Evolutionary conservation across 1,139 yeast genomes (phyloP), one percentile per base, ranked within the genome.

Genomic region (Ashbya aceris): DNA sequence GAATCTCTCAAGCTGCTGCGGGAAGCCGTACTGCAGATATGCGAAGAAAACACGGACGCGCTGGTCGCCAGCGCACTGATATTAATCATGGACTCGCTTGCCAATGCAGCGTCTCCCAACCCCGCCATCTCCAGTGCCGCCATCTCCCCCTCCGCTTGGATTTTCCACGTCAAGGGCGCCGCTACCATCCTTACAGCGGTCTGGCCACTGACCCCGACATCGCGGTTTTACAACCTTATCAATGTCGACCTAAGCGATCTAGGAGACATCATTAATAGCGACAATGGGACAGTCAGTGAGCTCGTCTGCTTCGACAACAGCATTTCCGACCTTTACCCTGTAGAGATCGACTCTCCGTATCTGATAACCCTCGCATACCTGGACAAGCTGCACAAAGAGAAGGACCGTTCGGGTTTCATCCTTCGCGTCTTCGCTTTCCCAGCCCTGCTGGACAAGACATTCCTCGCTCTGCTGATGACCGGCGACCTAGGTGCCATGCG

Each of bases 81-180:
- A 37, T 68, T 89, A 43, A 87, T 87, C 45, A 83, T 89, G 83
- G 97, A 89, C 60, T 83, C 96, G 0, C 68, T 89, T 48, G 97
- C 97, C 3, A 89, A 89, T 63, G 96, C 96, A 0, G 78, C 94
- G 2, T 70, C 80, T 36, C 87, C 95, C 2, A 35, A 65, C 68
- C 6, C 66, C 63, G 44, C 49, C 7, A 52, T 44, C 27, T 44
- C 45, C n/a, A 33, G 52, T 3, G 51, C 45, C 20, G 45, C 52
- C 4, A 66, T 87, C 42, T 95, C 96, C 1, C 91, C 96, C 1
- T 80, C 91, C 7, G 95, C 96, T 0, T 89, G 97, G 97, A 80
- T 89, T 44, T 91, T 86, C 68, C 96, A 89, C 58, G 96, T 89
- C 10, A 84, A 93, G 54, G 97, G 96, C 17, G 96, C 96, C 0